Conservation (phyloP, 176 grass and related monocot genomes). For the Oryza glumipatula region DNA sequence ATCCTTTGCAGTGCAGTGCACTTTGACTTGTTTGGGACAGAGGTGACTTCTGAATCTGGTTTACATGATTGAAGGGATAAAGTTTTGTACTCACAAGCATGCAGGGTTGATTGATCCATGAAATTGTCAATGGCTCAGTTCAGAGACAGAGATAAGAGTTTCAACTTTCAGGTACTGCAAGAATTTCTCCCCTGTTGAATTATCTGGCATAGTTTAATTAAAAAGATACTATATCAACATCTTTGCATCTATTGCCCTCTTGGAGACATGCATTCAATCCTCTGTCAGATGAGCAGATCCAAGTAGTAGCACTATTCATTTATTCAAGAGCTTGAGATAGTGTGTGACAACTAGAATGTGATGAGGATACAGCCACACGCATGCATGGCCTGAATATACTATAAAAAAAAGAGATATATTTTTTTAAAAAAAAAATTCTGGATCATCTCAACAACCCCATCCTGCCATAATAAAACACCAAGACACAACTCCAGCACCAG, state of each 20-base stretch:
- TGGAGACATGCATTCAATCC: not conserved
- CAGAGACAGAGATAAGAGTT: not conserved
- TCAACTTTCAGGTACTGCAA: conserved; percentile 1
- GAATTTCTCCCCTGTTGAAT: conserved; percentile 1
- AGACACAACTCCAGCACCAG: not conserved
- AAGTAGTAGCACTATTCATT: conserved; percentile 17
- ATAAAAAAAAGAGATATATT: not conserved
- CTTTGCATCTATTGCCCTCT: not conserved
- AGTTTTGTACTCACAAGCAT: conserved; percentile 15
- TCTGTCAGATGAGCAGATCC: conserved; percentile 4
- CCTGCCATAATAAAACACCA: not conserved
- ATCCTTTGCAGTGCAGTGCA: not conserved
- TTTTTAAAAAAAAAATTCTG: not conserved
- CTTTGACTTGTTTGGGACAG: conserved; percentile 21
- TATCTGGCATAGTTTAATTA: not conserved
- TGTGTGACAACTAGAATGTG: conserved; percentile 43
- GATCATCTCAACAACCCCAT: not conserved
- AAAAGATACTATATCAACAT: not conserved
- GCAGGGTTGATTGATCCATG: not conserved
- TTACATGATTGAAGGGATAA: conserved; percentile 32
- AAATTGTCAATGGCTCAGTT: not conserved
- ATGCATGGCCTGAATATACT: conserved; percentile 1
- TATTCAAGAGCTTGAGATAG: conserved; percentile 25
- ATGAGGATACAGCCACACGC: conserved; percentile 21
- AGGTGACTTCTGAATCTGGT: conserved; percentile 20